These are phyloP conservation scores for Coprinopsis sp. DNA, from an alignment of 768 basidiomycete genomes.

Conservation along the genomic window DNA sequence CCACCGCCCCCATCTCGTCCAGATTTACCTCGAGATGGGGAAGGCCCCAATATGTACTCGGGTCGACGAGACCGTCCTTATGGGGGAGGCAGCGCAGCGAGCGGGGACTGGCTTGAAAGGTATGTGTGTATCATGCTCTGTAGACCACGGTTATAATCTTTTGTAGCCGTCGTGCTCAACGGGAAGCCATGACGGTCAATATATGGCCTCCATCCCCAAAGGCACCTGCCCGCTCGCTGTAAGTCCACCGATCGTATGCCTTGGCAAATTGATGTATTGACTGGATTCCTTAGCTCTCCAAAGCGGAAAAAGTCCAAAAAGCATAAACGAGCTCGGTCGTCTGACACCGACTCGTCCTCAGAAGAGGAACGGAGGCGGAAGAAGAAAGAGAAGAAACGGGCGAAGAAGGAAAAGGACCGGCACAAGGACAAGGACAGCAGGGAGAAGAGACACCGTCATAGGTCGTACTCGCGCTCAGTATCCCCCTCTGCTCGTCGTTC, in stretches of 20 bases:
- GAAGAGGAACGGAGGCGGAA: constrained; percentile 57
- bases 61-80: constrained; percentile 22
- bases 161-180: constrained; percentile 63
- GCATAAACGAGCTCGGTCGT: constrained; percentile 54
- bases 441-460: constrained; percentile 28
- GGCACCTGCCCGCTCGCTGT: constrained; percentile 55
- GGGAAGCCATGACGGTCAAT: constrained; percentile 49
- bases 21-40: constrained; percentile 26
- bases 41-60: constrained; percentile 60
- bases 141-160: constrained; percentile 5
- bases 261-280: background rate
- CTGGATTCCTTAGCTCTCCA: constrained; percentile 41
- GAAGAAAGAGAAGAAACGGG: constrained; percentile 56
- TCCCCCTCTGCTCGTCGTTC: constrained; percentile 23
- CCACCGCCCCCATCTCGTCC: constrained; percentile 30
- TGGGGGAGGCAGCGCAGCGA: constrained; percentile 16
- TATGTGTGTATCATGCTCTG: constrained; percentile 24
- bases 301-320: constrained; percentile 53
- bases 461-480: constrained; percentile 18
- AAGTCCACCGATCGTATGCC: constrained; percentile 20
- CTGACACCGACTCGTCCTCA: constrained; percentile 45
- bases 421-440: constrained; percentile 38
- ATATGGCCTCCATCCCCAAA: constrained; percentile 87
- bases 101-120: constrained; percentile 67
- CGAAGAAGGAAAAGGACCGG: constrained; percentile 43